Conservation (phyloP, 169 alveolate species). For the Plasmodium falciparum region DNA sequence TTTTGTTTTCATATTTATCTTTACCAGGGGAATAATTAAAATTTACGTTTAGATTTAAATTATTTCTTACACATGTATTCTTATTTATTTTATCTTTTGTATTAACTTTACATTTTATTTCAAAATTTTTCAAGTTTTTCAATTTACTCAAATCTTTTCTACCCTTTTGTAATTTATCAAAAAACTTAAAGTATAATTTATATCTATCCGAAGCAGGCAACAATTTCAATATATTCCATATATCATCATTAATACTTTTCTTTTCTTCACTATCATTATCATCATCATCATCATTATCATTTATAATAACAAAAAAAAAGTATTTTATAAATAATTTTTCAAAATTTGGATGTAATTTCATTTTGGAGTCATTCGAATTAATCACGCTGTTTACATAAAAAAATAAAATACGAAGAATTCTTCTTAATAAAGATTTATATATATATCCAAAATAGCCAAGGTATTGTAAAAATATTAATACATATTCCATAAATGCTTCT, state of each 20-base stretch:
- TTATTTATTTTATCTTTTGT: neutral
- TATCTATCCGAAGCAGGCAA: constrained; percentile 46
- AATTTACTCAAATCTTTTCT: constrained; percentile 11
- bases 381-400: constrained; percentile 10
- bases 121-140: neutral
- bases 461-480: constrained; percentile 7
- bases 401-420: neutral
- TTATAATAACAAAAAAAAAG: constrained; percentile 20
- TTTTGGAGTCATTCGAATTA: neutral
- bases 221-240: constrained; percentile 34
- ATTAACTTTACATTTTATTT: neutral
- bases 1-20: neutral
- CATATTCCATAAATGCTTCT: constrained; percentile 20
- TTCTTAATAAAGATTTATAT: constrained; percentile 16
- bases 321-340: constrained; percentile 18
- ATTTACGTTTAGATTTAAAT: neutral
- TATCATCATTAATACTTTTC: neutral
- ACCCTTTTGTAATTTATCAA: constrained; percentile 14
- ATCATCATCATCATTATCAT: neutral
- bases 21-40: neutral
- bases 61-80: neutral
- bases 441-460: constrained; percentile 43
- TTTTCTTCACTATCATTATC: neutral
- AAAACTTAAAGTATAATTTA: constrained; percentile 39
- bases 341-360: constrained; percentile 11